phyloP scores from a whole-genome alignment of 345 rosid genomes.

The Anacardium occidentale region DNA sequence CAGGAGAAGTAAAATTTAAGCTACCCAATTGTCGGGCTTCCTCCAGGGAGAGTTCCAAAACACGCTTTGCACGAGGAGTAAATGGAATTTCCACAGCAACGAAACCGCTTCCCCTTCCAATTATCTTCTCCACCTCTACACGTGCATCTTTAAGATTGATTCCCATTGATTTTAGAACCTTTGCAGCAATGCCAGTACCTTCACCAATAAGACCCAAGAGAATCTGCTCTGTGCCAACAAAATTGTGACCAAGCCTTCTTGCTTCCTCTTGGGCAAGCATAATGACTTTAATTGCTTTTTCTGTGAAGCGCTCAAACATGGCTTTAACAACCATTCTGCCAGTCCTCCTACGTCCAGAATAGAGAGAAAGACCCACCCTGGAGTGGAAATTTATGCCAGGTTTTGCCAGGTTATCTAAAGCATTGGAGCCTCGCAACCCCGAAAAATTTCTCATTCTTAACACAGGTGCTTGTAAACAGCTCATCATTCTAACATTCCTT shows the following conservation, averaged over 20 bases:
- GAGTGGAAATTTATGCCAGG: slow-evolving; percentile 45
- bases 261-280: slow-evolving; percentile 99
- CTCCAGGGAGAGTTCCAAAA: slow-evolving; percentile 83
- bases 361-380: slow-evolving; percentile 37
- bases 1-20: background rate
- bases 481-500: slow-evolving; percentile 47
- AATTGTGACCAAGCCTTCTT: slow-evolving; percentile 90
- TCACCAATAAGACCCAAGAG: slow-evolving; percentile 87
- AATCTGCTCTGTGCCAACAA: slow-evolving; percentile 96
- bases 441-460: slow-evolving; percentile 49
- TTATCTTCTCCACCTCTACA: slow-evolving; percentile 94
- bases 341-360: slow-evolving; percentile 45
- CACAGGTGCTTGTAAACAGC: slow-evolving; percentile 31
- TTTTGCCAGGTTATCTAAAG: slow-evolving; percentile 39
- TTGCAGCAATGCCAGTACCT: slow-evolving; percentile 96
- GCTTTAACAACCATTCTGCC: slow-evolving; percentile 56
- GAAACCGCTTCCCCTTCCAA: slow-evolving; percentile 95
- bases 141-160: slow-evolving; percentile 94
- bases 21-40: slow-evolving; percentile 96
- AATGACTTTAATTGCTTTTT: slow-evolving; percentile 92
- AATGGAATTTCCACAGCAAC: slow-evolving; percentile 96
- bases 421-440: slow-evolving; percentile 56
- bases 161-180: slow-evolving; percentile 96
- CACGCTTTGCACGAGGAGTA: slow-evolving; percentile 98
- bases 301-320: slow-evolving; percentile 95